Evolutionary conservation across 257 asterid genomes (phyloP), one percentile per base, ranked within the genome.

Genomic region (Nicotiana undulata): DNA sequence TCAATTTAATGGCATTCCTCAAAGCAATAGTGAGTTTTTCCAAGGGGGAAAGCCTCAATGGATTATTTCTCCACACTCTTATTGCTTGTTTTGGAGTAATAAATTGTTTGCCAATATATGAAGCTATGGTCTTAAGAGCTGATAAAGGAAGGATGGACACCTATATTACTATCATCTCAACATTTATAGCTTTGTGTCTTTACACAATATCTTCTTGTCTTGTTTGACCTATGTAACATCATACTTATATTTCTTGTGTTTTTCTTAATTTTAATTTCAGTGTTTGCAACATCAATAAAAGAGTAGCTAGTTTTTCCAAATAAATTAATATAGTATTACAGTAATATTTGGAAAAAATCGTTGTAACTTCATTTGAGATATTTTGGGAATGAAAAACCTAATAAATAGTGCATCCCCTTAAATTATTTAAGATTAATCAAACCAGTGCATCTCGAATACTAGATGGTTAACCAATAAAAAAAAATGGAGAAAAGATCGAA

Each of bases 141-240:
- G 97, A 91, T 81, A 77, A 81, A 78, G 96, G 97, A 75, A 92
- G 85, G 77, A 85, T 93, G 90, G 93, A 94, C 2, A 77, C 82
- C 2, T 88, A 80, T 81, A 85, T 83, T 68, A 88, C 90, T 29
- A 11, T 87, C 29, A 28, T 85, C 81, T 85, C 97, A 0, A 52
- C 64, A 83, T 52, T 81, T 81, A 13, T 63, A 26, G 37, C 40
- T 63, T 5, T 12, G 66, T 61, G 40, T 63, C n/a, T 63, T 63
- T 26, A 63, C 68, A 26, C 15, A 13, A 5, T 26, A 0, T 63
- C 40, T 2, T 63, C 6, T 5, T 26, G 28, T 63, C 40, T 13
- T 26, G 68, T 13, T 7, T 37, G 40, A 26, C 40, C 26, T 63
- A 28, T 5, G 37, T 63, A 63, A 63, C 44, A 26, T 22, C 24